Evolutionary conservation across 2,329 filamentous ascomycete species (phyloP).

Genomic region (Acephala macrosclerotiorum): DNA sequence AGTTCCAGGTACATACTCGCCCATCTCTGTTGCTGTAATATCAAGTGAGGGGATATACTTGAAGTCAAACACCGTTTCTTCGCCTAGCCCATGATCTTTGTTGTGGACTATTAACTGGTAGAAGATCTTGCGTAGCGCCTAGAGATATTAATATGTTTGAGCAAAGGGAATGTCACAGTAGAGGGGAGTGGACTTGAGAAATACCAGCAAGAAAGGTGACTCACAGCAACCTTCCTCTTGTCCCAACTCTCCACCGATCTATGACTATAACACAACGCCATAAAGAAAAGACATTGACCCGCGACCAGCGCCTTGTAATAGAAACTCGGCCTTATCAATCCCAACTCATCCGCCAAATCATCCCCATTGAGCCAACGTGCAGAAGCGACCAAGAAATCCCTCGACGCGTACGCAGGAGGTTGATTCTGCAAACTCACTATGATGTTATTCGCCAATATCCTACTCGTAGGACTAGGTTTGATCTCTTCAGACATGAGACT

Average conservation of each 20-base stretch:
- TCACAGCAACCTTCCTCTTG: slow-evolving; percentile 57
- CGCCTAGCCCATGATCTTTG: slow-evolving; percentile 65
- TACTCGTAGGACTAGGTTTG: slow-evolving; percentile 66
- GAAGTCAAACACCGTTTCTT: slow-evolving; percentile 71
- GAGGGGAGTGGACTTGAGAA: neutral
- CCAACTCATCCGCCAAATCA: slow-evolving; percentile 65
- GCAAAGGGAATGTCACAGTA: neutral
- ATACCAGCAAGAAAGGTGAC: slow-evolving; percentile 22
- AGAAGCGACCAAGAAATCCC: slow-evolving; percentile 72
- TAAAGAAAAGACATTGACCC: slow-evolving; percentile 41
- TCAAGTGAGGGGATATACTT: slow-evolving; percentile 69
- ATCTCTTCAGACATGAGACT: slow-evolving; percentile 72
- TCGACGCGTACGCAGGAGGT: slow-evolving; percentile 70
- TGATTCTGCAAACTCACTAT: slow-evolving; percentile 71
- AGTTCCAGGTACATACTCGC: slow-evolving; percentile 40
- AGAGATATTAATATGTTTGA: too few relatives aligned
- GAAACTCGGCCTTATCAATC: slow-evolving; percentile 30
- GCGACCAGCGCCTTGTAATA: slow-evolving; percentile 40
- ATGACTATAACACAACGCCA: slow-evolving; percentile 49
- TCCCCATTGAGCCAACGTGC: slow-evolving; percentile 75
- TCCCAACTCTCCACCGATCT: slow-evolving; percentile 56
- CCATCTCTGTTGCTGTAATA: slow-evolving; percentile 45
- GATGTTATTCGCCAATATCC: slow-evolving; percentile 76
- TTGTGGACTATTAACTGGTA: slow-evolving; percentile 69
- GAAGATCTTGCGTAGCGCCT: slow-evolving; percentile 49